Conservation (phyloP, 1,139 yeast genomes). For the Saccharomyces hybrid region DNA sequence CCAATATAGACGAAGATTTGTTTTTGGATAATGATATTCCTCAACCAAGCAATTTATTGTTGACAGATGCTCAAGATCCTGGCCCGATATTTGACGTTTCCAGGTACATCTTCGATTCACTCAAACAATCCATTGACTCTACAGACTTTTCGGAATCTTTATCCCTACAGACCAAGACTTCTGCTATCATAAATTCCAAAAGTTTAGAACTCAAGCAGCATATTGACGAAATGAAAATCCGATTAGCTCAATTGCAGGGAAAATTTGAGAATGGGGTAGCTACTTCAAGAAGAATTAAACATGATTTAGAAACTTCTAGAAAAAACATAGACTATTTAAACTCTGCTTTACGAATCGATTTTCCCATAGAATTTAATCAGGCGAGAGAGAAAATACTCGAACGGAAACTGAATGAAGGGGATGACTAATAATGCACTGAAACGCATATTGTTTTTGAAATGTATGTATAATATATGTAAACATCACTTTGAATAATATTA, state of each 20-base stretch:
- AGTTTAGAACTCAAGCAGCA: conserved; percentile 27
- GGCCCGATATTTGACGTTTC: conserved; percentile 29
- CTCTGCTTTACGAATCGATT: conserved; percentile 17
- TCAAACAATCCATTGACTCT: conserved; percentile 24
- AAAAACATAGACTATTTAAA: conserved; percentile 19
- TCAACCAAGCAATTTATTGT: conserved; percentile 12
- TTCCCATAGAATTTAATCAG: conserved; percentile 30
- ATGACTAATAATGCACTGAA: neutral
- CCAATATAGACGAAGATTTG: conserved; percentile 10
- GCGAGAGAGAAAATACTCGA: conserved; percentile 28
- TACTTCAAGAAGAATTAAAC: conserved; percentile 16
- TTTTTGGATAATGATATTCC: conserved; percentile 17
- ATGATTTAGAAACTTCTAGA: conserved; percentile 17
- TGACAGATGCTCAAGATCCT: conserved; percentile 21
- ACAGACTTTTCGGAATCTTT: conserved; percentile 29
- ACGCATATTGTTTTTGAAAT: neutral
- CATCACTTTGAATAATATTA: neutral
- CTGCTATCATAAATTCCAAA: conserved; percentile 28
- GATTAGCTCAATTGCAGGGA: conserved; percentile 13
- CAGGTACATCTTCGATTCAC: conserved; percentile 26
- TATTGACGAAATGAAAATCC: conserved; percentile 19
- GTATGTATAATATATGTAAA: neutral
- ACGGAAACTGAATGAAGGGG: conserved; percentile 15
- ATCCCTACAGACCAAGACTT: conserved; percentile 29
- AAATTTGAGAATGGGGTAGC: conserved; percentile 21